A percentile compares a stretch with the other conserved stretches of the same genome.
Conservation (phyloP, 768 basidiomycete genomes). For the Obba rivulosa region DNA sequence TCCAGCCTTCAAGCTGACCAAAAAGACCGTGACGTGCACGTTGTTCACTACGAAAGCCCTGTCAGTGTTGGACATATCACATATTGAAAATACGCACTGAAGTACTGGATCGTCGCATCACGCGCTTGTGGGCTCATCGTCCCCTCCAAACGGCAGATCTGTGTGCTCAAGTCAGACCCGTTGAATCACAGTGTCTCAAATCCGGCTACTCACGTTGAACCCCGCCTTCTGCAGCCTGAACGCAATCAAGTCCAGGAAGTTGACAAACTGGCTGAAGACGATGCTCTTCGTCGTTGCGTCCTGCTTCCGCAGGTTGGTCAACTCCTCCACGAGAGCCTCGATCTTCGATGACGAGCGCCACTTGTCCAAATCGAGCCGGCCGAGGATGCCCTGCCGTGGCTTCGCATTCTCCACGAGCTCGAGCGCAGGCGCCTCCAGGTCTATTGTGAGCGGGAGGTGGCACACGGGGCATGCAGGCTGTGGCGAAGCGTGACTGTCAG, state of each 20-base stretch:
- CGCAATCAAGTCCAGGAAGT: constrained; percentile 89
- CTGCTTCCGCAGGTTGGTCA: constrained; percentile 75
- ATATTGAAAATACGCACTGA: constrained; percentile 51
- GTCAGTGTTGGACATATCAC: background rate
- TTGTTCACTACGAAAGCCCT: constrained; percentile 67
- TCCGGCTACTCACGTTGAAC: constrained; percentile 57
- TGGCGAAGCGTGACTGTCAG: background rate
- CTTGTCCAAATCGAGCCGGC: constrained; percentile 78
- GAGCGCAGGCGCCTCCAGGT: constrained; percentile 89
- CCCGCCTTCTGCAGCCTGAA: constrained; percentile 89
- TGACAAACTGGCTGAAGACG: constrained; percentile 95
- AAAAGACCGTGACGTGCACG: constrained; percentile 93
- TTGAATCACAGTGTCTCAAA: background rate
- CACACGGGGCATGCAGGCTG: constrained; percentile 95
- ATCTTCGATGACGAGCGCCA: constrained; percentile 98
- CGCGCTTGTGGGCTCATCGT: constrained; percentile 96
- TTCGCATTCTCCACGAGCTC: constrained; percentile 63
- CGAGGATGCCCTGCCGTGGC: constrained; percentile 86
- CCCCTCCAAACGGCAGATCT: constrained; percentile 94
- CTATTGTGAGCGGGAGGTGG: constrained; percentile 87
- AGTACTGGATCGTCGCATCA: constrained; percentile 91
- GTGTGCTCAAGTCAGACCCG: background rate
- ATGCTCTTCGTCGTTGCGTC: constrained; percentile 94
- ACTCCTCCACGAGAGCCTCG: constrained; percentile 92
- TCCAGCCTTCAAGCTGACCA: constrained; percentile 93